Evolutionary conservation across 2,329 filamentous ascomycete genomes (phyloP).

Genomic region (Phialocephala subalpina): DNA sequence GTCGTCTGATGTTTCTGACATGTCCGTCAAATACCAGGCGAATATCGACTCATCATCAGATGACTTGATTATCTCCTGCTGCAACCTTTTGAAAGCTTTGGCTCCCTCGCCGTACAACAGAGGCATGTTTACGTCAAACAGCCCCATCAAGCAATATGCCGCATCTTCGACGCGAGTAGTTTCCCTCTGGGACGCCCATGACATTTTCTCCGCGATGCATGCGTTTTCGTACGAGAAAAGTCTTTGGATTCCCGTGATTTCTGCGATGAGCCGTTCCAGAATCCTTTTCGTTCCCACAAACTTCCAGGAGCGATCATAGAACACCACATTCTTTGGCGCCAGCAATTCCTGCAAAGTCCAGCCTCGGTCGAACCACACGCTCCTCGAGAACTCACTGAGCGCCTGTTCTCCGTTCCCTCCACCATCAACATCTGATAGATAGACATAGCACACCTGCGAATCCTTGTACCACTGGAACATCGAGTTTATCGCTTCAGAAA

Average conservation of each 20-base stretch:
- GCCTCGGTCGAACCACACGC: conserved; percentile 13
- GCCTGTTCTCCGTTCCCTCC: background rate
- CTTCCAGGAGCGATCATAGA: conserved; percentile 6
- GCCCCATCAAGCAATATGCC: conserved; percentile 47
- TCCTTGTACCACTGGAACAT: conserved; percentile 32
- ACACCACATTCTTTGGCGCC: conserved; percentile 3
- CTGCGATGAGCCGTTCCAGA: conserved; percentile 2
- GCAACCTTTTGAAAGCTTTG: conserved; percentile 45
- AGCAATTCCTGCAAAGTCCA: conserved; percentile 18
- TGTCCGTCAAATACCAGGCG: conserved; percentile 29
- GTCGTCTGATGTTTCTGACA: background rate
- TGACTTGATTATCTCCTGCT: conserved; percentile 46
- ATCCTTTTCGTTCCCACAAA: conserved; percentile 8
- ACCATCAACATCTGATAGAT: conserved; percentile 19
- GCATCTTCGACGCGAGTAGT: conserved; percentile 41
- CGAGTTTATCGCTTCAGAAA: conserved; percentile 33
- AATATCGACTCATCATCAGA: conserved; percentile 47
- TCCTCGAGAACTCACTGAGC: background rate
- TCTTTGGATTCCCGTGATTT: conserved; percentile 37
- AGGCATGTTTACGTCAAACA: conserved; percentile 47
- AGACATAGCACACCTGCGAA: conserved; percentile 29
- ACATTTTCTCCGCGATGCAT: conserved; percentile 46
- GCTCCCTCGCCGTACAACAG: conserved; percentile 46
- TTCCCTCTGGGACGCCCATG: conserved; percentile 44
- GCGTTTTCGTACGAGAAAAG: conserved; percentile 6